phyloP scores from a whole-genome alignment of 83 land plant genomes.

The Thuja plicata region DNA sequence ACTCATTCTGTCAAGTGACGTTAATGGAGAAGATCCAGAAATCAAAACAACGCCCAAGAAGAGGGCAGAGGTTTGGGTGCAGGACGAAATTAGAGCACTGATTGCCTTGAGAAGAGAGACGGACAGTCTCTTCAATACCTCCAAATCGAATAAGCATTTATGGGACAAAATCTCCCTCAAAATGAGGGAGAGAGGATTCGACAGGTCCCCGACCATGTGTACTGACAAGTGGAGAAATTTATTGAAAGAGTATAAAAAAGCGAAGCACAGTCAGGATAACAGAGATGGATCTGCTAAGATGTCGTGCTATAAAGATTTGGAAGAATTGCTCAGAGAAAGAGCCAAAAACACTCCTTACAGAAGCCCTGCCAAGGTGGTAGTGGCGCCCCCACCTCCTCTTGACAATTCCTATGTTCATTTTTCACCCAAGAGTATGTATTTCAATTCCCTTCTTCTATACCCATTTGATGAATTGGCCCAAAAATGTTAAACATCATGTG shows the following conservation, averaged over 20 bases:
- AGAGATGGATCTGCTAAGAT: conserved; percentile 30
- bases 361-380: conserved; percentile 13
- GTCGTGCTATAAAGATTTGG: conserved; percentile 43
- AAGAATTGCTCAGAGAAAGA: conserved; percentile 47
- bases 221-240: conserved; percentile 55
- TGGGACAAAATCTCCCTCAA: conserved; percentile 49
- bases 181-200: conserved; percentile 49
- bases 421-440: conserved; percentile 19
- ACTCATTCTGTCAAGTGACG: conserved; percentile 43
- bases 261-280: conserved; percentile 31
- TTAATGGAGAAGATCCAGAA: conserved; percentile 61
- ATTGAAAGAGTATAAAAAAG: conserved; percentile 51
- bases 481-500: not conserved
- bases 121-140: conserved; percentile 41
- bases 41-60: conserved; percentile 47
- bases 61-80: conserved; percentile 59
- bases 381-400: conserved; percentile 16
- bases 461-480: not conserved
- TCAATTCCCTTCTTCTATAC: not conserved
- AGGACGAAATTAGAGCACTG: conserved; percentile 43
- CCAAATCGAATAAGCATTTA: conserved; percentile 51
- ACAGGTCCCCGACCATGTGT: conserved; percentile 57
- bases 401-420: conserved; percentile 5
- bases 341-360: conserved; percentile 36
- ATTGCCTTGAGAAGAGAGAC: conserved; percentile 42